Conservation (phyloP, 148 eudicot species). For the Silene conica region DNA sequence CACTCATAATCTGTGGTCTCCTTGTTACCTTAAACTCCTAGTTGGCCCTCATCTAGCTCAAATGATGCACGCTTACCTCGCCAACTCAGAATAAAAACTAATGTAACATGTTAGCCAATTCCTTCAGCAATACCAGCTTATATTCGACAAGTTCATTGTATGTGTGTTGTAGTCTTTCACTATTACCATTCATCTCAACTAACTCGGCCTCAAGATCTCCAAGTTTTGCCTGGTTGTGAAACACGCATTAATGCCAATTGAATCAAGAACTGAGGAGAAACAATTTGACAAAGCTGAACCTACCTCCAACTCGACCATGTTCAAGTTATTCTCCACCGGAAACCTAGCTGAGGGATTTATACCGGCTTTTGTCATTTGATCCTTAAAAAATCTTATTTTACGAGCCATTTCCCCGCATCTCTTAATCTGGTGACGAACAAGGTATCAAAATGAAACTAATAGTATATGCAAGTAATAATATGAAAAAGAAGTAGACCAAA, state of each 20-base stretch:
- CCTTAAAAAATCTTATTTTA: slow-evolving; percentile 60
- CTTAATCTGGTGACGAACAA: slow-evolving; percentile 44
- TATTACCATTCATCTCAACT: slow-evolving; percentile 66
- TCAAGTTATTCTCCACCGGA: slow-evolving; percentile 28
- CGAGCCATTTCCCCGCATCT: slow-evolving; percentile 87
- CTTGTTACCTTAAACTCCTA: not conserved
- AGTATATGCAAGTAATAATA: not conserved
- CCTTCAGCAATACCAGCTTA: slow-evolving; percentile 75
- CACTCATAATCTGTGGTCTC: not conserved
- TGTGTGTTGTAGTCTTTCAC: slow-evolving; percentile 58
- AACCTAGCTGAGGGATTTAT: slow-evolving; percentile 48
- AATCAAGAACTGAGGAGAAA: not conserved
- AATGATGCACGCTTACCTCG: not conserved
- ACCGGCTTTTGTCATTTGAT: slow-evolving; percentile 67
- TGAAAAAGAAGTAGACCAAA: not conserved
- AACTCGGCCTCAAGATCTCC: slow-evolving; percentile 66
- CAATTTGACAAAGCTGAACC: slow-evolving; percentile 1
- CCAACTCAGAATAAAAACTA: not conserved
- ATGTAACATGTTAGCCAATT: slow-evolving; percentile 12
- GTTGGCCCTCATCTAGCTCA: slow-evolving; percentile 6
- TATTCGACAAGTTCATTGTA: slow-evolving; percentile 74
- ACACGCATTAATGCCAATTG: slow-evolving; percentile 2
- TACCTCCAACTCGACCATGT: slow-evolving; percentile 74
- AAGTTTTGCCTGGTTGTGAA: slow-evolving; percentile 49
- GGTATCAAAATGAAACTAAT: not conserved